phyloP scores from a whole-genome alignment of 495 filamentous ascomycete genomes.

The Paragyromitra xinjiangensis region DNA sequence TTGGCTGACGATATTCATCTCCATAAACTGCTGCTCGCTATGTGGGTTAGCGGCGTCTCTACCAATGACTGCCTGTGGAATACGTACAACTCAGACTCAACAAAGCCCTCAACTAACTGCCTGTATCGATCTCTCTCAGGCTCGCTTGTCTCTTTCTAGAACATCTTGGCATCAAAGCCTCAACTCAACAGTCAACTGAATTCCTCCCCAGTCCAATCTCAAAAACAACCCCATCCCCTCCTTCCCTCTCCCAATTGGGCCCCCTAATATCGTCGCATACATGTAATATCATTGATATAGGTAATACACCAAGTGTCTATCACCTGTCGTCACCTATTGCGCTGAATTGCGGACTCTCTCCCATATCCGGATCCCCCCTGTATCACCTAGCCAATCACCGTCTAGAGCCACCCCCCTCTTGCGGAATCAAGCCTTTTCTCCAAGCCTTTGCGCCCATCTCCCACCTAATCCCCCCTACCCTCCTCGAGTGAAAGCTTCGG shows the following conservation, averaged over 20 bases:
- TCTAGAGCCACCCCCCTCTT: background rate
- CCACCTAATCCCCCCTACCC: conserved; percentile 7
- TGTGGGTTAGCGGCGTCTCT: background rate
- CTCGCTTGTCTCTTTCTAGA: background rate
- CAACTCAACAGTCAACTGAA: background rate
- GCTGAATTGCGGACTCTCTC: background rate
- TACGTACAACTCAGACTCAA: background rate
- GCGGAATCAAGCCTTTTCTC: conserved; percentile 46
- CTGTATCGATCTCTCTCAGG: background rate
- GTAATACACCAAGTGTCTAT: background rate
- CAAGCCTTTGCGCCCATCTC: conserved; percentile 37
- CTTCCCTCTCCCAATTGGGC: background rate
- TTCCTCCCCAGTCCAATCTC: too few relatives aligned
- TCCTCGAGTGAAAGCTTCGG: background rate
- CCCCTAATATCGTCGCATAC: background rate
- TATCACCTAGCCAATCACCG: conserved; percentile 26
- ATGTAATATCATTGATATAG: background rate
- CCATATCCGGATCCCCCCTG: conserved; percentile 31
- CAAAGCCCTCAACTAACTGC: background rate
- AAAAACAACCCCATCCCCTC: too few relatives aligned
- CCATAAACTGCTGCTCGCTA: background rate
- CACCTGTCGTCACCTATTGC: background rate
- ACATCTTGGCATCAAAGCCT: background rate
- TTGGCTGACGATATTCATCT: too few relatives aligned
- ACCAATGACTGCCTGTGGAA: background rate